Percentiles rank a stretch among this genome's conserved stretches.
Evolutionary conservation across 2,329 filamentous ascomycete species (phyloP).

Genomic region (Cercospora brassicicola): DNA sequence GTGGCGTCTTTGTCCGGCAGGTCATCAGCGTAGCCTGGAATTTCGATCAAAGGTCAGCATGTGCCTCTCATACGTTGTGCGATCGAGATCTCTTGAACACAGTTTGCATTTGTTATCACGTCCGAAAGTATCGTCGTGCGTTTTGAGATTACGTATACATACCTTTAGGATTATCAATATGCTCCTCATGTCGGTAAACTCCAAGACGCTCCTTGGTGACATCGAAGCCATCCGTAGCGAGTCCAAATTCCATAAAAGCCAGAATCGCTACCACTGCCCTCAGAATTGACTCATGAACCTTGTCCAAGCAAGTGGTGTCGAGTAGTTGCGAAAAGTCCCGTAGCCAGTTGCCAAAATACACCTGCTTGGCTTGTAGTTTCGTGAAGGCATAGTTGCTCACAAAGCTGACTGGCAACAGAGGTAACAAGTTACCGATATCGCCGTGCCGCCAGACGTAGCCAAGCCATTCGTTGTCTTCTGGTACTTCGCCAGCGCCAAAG

Average conservation of each 20-base stretch:
- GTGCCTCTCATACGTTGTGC: neutral
- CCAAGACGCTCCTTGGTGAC: slow-evolving; percentile 18
- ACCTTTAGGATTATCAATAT: slow-evolving; percentile 9
- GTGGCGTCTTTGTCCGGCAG: neutral
- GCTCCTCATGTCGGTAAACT: slow-evolving; percentile 5
- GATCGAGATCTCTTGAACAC: neutral
- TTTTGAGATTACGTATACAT: neutral
- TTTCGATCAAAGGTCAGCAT: neutral
- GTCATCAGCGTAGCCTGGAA: neutral
- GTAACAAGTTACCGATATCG: neutral
- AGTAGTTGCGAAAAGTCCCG: slow-evolving; percentile 11
- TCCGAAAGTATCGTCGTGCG: neutral
- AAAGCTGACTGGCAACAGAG: neutral
- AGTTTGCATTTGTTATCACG: neutral
- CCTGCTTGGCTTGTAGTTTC: slow-evolving; percentile 1
- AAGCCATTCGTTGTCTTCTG: slow-evolving; percentile 3
- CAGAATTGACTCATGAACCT: slow-evolving; percentile 3
- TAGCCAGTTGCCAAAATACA: slow-evolving; percentile 12
- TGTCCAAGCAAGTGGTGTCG: slow-evolving; percentile 2
- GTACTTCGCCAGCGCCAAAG: neutral
- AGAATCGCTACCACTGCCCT: slow-evolving; percentile 8
- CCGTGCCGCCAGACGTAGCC: slow-evolving; percentile 1
- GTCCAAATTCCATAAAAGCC: slow-evolving; percentile 8
- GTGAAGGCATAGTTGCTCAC: slow-evolving; percentile 3
- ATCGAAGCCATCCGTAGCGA: slow-evolving; percentile 10